Conservation (phyloP, 345 rosid genomes). For the Schrenkiella parvula region DNA sequence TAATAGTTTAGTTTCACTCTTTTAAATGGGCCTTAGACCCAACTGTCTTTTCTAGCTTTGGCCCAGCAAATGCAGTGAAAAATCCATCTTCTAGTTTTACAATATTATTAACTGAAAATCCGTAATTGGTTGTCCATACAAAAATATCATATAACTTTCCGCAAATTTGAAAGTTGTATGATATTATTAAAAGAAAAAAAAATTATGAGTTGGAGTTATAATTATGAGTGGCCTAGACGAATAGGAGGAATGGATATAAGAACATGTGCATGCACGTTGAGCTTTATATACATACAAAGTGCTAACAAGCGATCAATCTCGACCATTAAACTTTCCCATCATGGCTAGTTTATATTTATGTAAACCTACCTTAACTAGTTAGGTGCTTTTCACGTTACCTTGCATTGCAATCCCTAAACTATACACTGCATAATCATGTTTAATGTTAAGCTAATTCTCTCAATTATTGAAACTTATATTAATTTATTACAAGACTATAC, state of each 20-base stretch:
- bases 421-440: constrained; percentile 11
- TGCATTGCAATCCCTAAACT: not conserved
- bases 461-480: not conserved
- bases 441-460: constrained; percentile 21
- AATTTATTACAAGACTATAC: not conserved
- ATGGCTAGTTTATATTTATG: constrained; percentile 2
- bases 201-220: not conserved
- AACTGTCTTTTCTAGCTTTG: not conserved
- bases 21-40: not conserved
- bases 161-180: not conserved
- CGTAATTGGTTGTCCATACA: no score
- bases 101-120: not conserved
- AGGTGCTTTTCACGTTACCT: constrained; percentile 33
- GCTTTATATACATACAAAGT: constrained; percentile 22
- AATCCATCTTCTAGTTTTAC: not conserved
- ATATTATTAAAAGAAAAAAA: not conserved
- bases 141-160: not conserved
- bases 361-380: constrained; percentile 26
- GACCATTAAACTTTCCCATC: constrained; percentile 26
- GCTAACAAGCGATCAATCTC: constrained; percentile 27
- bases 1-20: not conserved
- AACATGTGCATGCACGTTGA: constrained; percentile 36
- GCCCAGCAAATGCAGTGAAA: not conserved
- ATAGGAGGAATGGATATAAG: constrained; percentile 25
- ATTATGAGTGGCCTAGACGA: constrained; percentile 12